Evolutionary conservation across 495 filamentous ascomycete species (phyloP), one percentile per base, ranked within the genome.

Genomic region (Xylaria telfairii): DNA sequence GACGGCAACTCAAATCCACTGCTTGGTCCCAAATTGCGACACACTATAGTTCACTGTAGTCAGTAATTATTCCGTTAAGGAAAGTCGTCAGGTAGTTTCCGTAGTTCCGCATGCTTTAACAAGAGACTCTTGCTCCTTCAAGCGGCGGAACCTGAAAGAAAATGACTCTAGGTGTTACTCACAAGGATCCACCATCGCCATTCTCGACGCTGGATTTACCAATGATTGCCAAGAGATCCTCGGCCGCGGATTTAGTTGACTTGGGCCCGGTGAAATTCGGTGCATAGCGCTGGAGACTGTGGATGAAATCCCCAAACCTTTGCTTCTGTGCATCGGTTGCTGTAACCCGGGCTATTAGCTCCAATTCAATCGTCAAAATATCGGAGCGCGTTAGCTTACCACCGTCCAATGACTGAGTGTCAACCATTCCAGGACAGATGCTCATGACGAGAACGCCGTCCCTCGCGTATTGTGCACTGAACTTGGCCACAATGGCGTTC

Each of bases 21-120:
- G 79, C 76, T 87, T 85, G 67, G 82, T 87, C 7, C 87, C 87
- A 66, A 77, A 72, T 37, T 90, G 88, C 7, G 87, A 89, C 0
- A 90, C 39, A 72, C 49, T 53, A 28, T 53, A 49, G 46, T n/a
- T 49, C 44, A 7, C 17, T 10, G 49, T 0, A 26, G 49, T 53
- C 12, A 53, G 49, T 53, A 26, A 4, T 26, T 53, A 26, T 12
- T 28, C 49, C 10, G 10, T 53, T 53, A 53, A 12, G 10, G 24
- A 24, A 26, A 26, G 15, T 7, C 3, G 24, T 2, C 9, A 28
- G 10, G 49, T 3, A 24, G 12, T 26, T 26, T 26, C 13, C 13
- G 49, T 21, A 53, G 49, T 15, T 53, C 49, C 15, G 7, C 21
- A 15, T 15, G 49, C 49, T 46, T 19, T 46, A 46, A 42, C 13